phyloP scores from a whole-genome alignment of 768 basidiomycete genomes.

The Lanmaoa pseudosensibilis region DNA sequence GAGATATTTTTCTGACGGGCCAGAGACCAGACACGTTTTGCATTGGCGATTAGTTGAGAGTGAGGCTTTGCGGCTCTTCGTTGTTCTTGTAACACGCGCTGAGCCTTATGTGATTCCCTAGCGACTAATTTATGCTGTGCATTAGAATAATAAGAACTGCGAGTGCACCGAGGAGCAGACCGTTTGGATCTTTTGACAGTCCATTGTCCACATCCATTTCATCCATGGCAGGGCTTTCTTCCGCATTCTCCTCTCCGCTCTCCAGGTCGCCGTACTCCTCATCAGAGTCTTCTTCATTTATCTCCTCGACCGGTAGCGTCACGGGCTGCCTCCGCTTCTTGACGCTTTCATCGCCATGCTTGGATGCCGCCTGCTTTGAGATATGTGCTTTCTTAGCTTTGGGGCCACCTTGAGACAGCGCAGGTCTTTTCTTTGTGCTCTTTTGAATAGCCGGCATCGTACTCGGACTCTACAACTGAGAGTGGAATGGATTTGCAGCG shows the following conservation, averaged over 20 bases:
- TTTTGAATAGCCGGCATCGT: slow-evolving; percentile 46
- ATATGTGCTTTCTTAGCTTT: slow-evolving; percentile 54
- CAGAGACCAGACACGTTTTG: slow-evolving; percentile 76
- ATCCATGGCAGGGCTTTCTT: slow-evolving; percentile 27
- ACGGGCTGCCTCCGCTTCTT: slow-evolving; percentile 66
- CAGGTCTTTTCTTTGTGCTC: slow-evolving; percentile 50
- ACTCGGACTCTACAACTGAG: not conserved
- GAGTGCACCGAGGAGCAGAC: slow-evolving; percentile 37
- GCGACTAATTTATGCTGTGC: slow-evolving; percentile 42
- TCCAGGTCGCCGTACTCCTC: slow-evolving; percentile 36
- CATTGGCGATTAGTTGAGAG: slow-evolving; percentile 63
- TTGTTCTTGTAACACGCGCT: slow-evolving; percentile 64
- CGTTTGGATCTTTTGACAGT: slow-evolving; percentile 55
- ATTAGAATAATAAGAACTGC: slow-evolving; percentile 8
- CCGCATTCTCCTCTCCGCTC: slow-evolving; percentile 29
- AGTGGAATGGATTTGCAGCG: not conserved
- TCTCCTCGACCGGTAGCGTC: slow-evolving; percentile 40
- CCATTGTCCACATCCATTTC: slow-evolving; percentile 31
- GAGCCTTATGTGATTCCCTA: slow-evolving; percentile 70
- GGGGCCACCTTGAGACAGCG: slow-evolving; percentile 46
- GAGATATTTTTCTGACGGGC: slow-evolving; percentile 72
- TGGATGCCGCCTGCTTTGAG: slow-evolving; percentile 33
- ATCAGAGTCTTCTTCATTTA: slow-evolving; percentile 38
- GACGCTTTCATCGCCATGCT: slow-evolving; percentile 32
- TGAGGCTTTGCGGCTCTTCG: slow-evolving; percentile 79